phyloP scores from a whole-genome alignment of 306 rosid genomes.

The Dalbergia cultrata region DNA sequence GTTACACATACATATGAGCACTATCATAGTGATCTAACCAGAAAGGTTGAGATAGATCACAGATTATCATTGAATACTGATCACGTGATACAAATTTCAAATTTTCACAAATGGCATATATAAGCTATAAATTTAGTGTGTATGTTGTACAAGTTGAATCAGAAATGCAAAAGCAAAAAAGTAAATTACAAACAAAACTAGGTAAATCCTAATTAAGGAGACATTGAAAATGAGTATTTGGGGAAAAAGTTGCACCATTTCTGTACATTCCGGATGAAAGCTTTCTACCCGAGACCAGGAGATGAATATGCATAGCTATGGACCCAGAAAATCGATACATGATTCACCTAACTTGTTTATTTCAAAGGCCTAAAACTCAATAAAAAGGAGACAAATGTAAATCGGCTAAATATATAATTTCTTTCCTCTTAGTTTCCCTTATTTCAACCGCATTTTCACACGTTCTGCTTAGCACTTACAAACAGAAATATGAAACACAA shows the following conservation, averaged over 20 bases:
- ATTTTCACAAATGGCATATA: neutral
- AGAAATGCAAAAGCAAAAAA: neutral
- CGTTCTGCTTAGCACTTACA: neutral
- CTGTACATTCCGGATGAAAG: neutral
- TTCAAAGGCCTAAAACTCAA: neutral
- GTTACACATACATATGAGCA: neutral
- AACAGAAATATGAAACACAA: neutral
- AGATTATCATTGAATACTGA: neutral
- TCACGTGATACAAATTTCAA: neutral
- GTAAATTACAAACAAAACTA: neutral
- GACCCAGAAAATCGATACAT: slow-evolving; percentile 3
- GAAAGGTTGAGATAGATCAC: neutral
- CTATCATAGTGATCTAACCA: neutral
- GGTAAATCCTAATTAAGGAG: neutral
- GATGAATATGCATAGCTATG: slow-evolving; percentile 17
- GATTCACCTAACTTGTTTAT: slow-evolving; percentile 2
- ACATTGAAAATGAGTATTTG: neutral
- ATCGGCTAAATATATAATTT: neutral
- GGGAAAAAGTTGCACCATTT: neutral
- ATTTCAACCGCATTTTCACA: neutral
- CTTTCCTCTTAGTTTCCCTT: neutral
- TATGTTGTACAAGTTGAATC: neutral
- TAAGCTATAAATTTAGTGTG: neutral
- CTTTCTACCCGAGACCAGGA: neutral
- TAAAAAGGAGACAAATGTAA: neutral